Conservation (phyloP, 164 flowering plant genomes). For the Amborella trichopoda region DNA sequence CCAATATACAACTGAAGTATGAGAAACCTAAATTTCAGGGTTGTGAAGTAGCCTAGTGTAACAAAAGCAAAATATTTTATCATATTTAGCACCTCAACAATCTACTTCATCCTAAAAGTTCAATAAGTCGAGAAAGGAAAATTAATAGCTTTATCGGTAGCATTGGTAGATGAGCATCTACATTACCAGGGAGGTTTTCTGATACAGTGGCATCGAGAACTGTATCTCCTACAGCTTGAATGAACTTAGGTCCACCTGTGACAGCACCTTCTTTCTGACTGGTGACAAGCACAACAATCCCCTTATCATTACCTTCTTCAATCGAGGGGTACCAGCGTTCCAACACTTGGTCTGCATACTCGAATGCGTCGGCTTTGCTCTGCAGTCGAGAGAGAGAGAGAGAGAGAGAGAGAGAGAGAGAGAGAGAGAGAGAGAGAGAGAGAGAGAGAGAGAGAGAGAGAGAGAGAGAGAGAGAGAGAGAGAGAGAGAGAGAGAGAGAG, state of each 20-base stretch:
- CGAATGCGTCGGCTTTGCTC: constrained; percentile 99
- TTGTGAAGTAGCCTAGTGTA: no score
- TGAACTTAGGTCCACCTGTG: constrained; percentile 88
- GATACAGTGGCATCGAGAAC: constrained; percentile 87
- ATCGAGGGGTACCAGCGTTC: constrained; percentile 88
- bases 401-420: neutral
- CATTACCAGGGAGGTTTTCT: constrained; percentile 94
- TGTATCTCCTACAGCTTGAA: constrained; percentile 79
- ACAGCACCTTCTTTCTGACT: constrained; percentile 97
- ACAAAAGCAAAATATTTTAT: no score
- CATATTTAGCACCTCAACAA: no score
- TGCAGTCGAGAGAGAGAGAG: constrained; percentile 8
- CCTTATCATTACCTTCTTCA: constrained; percentile 90
- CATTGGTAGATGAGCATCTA: no score
- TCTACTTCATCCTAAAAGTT: no score
- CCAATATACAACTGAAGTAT: no score
- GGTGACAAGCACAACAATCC: constrained; percentile 85
- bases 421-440: neutral
- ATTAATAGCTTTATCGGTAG: no score
- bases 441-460: constrained; percentile 1
- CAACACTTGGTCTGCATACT: constrained; percentile 91
- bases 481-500: no score
- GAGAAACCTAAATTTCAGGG: no score
- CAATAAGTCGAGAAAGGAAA: no score
- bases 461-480: no score